Evolutionary conservation across 257 asterid species (phyloP), one percentile per base, ranked within the genome.

Genomic region (Datura wrightii): DNA sequence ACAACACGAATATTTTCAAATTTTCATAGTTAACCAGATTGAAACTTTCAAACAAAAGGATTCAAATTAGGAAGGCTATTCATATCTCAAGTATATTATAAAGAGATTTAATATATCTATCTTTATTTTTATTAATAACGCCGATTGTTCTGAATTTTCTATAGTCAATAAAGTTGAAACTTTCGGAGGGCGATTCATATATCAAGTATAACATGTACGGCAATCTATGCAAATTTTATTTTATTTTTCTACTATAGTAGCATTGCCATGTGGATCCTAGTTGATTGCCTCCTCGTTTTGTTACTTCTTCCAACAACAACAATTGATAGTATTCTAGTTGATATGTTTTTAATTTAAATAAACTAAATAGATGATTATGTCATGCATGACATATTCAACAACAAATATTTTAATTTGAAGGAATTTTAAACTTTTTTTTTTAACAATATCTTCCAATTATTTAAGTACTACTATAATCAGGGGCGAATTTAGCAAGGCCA

Each of bases 221-320:
- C 63, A 18, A 56, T 56, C 63, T 56, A 14, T 54, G 19, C 60
- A 50, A 7, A 24, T 24, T 24, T 24, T 24, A 24, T 24, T 24
- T 24, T 24, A 24, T 24, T 24, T 24, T 24, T 24, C 31, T 24
- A 24, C 31, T 24, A 24, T 24, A 24, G 31, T 24, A 66, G 14
- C 79, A 69, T 39, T 7, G 16, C 5, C 82, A 78, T 78, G 63
- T 78, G 82, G 9, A 78, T 78, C 63, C 63, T 78, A 78, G 63
- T 34, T 78, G 31, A 78, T 78, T 78, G 82, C 63, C 52, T 78
- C 63, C 63, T 78, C 62, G 46, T 76, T 76, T 34, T 52, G 48
- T 31, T 52, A 52, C 63, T 52, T 78, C 3, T 76, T 50, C 82
- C 82, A 31, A 52, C 48, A 78, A 34, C 63, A 71, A 50, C 6